phyloP scores from a whole-genome alignment of 352 stramenopile genomes.

The Thalassiosira hispida region DNA sequence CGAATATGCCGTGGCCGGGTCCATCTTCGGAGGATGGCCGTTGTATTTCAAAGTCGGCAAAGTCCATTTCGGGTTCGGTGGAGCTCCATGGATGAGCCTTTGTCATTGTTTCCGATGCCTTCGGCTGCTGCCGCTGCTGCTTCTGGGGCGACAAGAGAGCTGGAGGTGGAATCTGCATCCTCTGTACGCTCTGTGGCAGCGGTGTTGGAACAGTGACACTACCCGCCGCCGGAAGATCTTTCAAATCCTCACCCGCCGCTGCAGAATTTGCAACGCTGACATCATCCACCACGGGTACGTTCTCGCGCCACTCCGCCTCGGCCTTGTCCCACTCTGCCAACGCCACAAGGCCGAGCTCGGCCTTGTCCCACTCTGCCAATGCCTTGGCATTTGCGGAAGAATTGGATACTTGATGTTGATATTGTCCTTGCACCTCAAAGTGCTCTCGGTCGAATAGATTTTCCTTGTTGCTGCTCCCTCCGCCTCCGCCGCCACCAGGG shows the following conservation, averaged over 20 bases:
- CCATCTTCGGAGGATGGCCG: no score
- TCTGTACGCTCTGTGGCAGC: not conserved
- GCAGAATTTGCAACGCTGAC: not conserved
- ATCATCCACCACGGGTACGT: constrained; percentile 2
- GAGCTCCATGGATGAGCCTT: constrained; percentile 13
- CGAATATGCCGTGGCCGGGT: no score
- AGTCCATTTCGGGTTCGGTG: not conserved
- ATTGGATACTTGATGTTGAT: not conserved
- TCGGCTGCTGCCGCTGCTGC: not conserved
- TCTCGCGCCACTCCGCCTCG: constrained; percentile 25
- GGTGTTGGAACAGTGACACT: no score
- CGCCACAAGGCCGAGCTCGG: no score
- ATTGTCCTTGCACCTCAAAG: not conserved
- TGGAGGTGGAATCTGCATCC: not conserved
- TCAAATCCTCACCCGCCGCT: not conserved
- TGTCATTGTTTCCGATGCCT: not conserved
- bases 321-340: constrained; percentile 40
- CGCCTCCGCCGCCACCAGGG: not conserved
- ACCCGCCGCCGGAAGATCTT: not conserved
- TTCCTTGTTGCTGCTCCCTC: constrained; percentile 15
- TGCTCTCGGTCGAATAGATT: not conserved
- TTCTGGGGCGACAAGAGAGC: not conserved
- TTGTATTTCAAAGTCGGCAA: not conserved
- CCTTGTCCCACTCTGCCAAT: constrained; percentile 37
- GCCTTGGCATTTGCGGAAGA: not conserved